These are phyloP conservation scores for Penicillium sp. DNA, from an alignment of 2,329 filamentous ascomycete genomes.

Conservation along the genomic window DNA sequence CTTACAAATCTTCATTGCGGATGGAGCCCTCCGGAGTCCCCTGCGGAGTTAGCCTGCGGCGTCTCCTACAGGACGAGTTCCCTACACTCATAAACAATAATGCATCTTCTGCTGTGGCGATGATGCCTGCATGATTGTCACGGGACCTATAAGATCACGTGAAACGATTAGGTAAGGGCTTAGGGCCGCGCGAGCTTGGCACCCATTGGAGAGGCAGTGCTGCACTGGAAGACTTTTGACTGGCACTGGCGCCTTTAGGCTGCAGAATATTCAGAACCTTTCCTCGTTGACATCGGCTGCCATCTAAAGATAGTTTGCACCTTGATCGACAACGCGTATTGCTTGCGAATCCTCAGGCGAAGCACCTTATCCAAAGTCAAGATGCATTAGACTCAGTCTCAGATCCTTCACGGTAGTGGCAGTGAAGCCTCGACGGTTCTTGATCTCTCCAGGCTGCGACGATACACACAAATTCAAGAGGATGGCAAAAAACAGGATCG, in stretches of 20 bases:
- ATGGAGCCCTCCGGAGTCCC: background rate
- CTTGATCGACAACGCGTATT: background rate
- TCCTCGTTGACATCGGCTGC: background rate
- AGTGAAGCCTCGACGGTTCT: background rate
- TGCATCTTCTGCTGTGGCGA: background rate
- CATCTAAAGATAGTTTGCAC: constrained; percentile 1
- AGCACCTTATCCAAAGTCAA: constrained; percentile 1
- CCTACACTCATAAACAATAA: background rate
- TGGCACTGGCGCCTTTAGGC: constrained; percentile 1
- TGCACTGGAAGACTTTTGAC: background rate
- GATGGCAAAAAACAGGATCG: background rate
- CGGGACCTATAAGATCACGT: background rate
- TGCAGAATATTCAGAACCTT: background rate
- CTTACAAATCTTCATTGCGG: background rate
- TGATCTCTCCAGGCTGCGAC: background rate
- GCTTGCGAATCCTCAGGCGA: constrained; percentile 9
- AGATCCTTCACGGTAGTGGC: background rate
- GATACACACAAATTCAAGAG: background rate
- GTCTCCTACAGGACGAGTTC: background rate
- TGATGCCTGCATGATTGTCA: background rate
- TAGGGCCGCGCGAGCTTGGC: background rate
- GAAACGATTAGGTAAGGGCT: background rate
- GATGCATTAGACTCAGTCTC: background rate
- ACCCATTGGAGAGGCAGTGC: background rate
- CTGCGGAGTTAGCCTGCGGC: background rate